Evolutionary conservation across 495 filamentous ascomycete genomes (phyloP).

Genomic region (Halenospora varia): DNA sequence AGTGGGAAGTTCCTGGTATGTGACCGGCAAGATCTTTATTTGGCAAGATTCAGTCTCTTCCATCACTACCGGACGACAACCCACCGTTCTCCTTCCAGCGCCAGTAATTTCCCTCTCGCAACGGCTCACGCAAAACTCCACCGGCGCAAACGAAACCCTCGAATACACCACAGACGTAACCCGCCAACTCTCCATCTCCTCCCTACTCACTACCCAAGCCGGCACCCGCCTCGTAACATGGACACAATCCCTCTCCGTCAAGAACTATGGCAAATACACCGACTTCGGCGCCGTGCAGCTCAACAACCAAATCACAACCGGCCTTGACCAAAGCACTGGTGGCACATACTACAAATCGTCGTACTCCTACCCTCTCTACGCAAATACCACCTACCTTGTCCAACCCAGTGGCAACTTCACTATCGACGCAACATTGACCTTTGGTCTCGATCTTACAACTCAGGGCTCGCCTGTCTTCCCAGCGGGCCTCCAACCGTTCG

Average conservation of each 20-base stretch:
- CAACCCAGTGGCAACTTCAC: conserved; percentile 46
- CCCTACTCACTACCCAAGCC: conserved; percentile 42
- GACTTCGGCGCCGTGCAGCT: conserved; percentile 56
- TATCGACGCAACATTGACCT: conserved; percentile 54
- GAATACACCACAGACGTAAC: conserved; percentile 54
- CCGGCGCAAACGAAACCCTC: conserved; percentile 58
- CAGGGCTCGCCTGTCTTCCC: conserved; percentile 57
- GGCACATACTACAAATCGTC: conserved; percentile 34
- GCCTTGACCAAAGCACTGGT: conserved; percentile 47
- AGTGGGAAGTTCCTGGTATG: conserved; percentile 72
- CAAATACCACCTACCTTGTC: conserved; percentile 49
- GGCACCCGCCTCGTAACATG: conserved; percentile 44
- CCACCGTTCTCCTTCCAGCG: conserved; percentile 13
- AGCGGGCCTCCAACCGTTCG: conserved; percentile 50
- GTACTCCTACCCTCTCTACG: conserved; percentile 63
- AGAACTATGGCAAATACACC: conserved; percentile 55
- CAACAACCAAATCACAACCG: conserved; percentile 58
- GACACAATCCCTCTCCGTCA: conserved; percentile 57
- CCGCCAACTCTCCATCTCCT: conserved; percentile 51
- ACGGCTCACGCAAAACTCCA: conserved; percentile 35
- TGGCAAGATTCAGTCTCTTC: conserved; percentile 52
- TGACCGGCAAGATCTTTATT: conserved; percentile 79
- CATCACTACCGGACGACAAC: conserved; percentile 44
- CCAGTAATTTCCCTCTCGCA: conserved; percentile 34
- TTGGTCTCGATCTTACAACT: conserved; percentile 52